Evolutionary conservation across 805 yeast genomes (phyloP), one percentile per base, ranked within the genome.

Genomic region (Nakazawaea wyomingensis): DNA sequence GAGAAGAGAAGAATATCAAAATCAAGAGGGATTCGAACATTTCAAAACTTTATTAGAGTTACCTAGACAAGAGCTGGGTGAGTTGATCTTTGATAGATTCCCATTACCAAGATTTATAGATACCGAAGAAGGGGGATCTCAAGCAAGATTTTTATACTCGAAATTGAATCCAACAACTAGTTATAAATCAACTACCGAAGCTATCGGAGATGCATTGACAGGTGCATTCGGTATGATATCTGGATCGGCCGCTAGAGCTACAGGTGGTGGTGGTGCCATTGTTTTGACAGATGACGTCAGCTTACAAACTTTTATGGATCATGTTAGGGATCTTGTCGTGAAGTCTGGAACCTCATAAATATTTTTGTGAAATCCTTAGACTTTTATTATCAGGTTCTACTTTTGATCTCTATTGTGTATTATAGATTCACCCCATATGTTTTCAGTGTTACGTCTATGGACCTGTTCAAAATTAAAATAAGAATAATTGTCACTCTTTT

Each of bases 51-150:
- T 80, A 50, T 62, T 81, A 45, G 80, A 76, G 43, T 72, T 70
- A 22, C 87, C 88, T 14, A 75, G 79, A 52, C 60, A 64, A 44
- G 87, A 80, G 51, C 87, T 86, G 9, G 78, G 82, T 47, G 80
- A 76, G 38, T 67, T 82, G 27, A 64, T 81, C 31, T 67, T 76
- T 47, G 87, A 81, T 52, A 62, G 88, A 51, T 81, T 77, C 66
- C 88, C 88, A 41, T 66, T 81, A 48, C 88, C 88, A 4, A 67
- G 88, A 53, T 81, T 80, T 51, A 78, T 81, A 41, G 86, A 81
- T 54, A 78, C 85, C 20, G 85, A 81, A 52, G 86, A 80, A 56
- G 86, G 86, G 43, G 87, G 86, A 3, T 80, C 86, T 0, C 88
- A 81, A 55, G 86, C 87, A 0, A 69, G 88, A 60, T 81, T 81